Conservation (phyloP, 495 filamentous ascomycete genomes). For the Tuber calosporum region DNA sequence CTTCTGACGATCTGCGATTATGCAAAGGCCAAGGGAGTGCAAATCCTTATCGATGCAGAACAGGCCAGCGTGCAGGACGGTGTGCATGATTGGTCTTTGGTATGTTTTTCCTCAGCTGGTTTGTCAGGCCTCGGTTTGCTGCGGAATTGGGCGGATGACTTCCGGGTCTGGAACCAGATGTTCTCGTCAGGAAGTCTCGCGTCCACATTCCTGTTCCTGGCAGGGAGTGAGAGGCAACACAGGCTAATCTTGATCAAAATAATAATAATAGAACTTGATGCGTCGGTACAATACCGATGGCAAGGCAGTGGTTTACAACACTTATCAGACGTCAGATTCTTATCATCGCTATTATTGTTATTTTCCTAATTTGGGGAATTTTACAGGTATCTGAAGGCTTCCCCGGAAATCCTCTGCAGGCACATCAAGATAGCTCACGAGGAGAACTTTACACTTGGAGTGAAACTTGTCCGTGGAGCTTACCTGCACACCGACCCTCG, state of each 20-base stretch:
- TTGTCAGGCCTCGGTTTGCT: neutral
- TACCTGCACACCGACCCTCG: constrained; percentile 77
- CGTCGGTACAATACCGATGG: constrained; percentile 61
- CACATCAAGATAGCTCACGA: constrained; percentile 60
- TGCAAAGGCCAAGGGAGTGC: constrained; percentile 61
- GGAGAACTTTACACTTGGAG: constrained; percentile 70
- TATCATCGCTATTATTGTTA: neutral
- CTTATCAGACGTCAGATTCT: constrained; percentile 62
- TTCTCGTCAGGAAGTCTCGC: constrained; percentile 11
- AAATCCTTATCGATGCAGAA: constrained; percentile 84
- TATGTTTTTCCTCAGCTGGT: constrained; percentile 7
- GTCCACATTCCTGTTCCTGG: constrained; percentile 13
- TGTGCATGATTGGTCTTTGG: constrained; percentile 76
- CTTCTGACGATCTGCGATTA: constrained; percentile 71
- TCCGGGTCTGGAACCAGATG: neutral
- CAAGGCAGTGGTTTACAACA: constrained; percentile 62
- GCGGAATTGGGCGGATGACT: neutral
- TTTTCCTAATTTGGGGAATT: neutral
- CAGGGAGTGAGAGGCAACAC: neutral
- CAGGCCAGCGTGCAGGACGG: constrained; percentile 72
- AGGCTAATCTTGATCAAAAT: neutral
- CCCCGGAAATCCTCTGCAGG: constrained; percentile 55
- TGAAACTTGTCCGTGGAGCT: constrained; percentile 88
- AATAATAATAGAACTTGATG: constrained; percentile 28
- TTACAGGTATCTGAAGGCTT: constrained; percentile 53